These are phyloP conservation scores for Hevea brasiliensis DNA, from an alignment of 345 rosid genomes.

Conservation along the genomic window DNA sequence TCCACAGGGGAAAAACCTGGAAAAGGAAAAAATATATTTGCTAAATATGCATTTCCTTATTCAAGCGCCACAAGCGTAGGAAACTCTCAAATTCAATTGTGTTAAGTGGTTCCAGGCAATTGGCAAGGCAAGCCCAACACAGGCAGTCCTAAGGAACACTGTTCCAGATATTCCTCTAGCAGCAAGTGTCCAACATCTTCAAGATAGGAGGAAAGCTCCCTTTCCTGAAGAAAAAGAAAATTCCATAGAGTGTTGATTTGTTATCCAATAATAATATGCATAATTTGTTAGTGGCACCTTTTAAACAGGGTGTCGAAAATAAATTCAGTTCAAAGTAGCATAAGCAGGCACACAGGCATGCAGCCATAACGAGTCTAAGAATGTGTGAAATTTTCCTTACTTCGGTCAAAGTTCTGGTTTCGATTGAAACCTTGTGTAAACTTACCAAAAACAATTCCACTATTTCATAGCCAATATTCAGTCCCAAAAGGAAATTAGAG, in stretches of 20 bases:
- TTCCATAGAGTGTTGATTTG: too few species aligned
- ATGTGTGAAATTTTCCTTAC: background rate
- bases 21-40: background rate
- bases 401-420: too few species aligned
- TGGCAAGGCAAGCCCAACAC: background rate
- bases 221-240: background rate
- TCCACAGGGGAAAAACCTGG: background rate
- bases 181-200: background rate
- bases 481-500: too few species aligned
- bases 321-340: background rate
- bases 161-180: background rate
- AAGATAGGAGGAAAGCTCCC: background rate
- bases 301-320: background rate
- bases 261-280: too few species aligned
- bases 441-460: too few species aligned
- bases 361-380: background rate
- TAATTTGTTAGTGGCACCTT: background rate
- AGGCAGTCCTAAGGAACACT: background rate
- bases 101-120: background rate
- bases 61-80: background rate
- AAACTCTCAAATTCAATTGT: background rate
- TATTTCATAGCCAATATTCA: too few species aligned
- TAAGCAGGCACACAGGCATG: background rate
- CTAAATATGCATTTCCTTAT: background rate
- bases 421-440: too few species aligned